Conservation (phyloP, 2,329 filamentous ascomycete genomes). For the Aspergillus versicolor region DNA sequence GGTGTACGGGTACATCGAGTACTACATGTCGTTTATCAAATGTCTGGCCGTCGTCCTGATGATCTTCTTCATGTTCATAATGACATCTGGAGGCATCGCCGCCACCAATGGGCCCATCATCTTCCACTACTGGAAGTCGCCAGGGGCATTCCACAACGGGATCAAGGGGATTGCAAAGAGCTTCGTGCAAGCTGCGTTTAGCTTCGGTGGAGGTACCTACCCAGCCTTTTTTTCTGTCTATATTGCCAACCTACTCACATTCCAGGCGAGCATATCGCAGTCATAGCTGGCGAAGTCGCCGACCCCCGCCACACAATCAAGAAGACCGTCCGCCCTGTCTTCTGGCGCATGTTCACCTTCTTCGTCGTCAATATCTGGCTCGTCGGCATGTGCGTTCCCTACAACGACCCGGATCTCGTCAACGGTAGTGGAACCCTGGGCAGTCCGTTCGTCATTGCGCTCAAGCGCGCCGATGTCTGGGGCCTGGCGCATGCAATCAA, state of each 20-base stretch:
- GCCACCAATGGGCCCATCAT: slow-evolving; percentile 34
- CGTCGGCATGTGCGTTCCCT: slow-evolving; percentile 36
- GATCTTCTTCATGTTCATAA: slow-evolving; percentile 38
- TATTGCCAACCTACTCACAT: too few species aligned
- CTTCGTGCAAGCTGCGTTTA: slow-evolving; percentile 36
- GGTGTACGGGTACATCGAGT: slow-evolving; percentile 24
- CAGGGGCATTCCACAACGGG: slow-evolving; percentile 30
- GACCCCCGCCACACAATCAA: slow-evolving; percentile 31
- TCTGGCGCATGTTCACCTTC: slow-evolving; percentile 37
- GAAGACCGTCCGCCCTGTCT: slow-evolving; percentile 31
- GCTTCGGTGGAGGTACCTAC: slow-evolving; percentile 26
- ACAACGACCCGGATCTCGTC: slow-evolving; percentile 27
- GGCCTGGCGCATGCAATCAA: slow-evolving; percentile 33
- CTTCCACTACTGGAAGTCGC: slow-evolving; percentile 30
- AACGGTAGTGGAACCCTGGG: slow-evolving; percentile 30
- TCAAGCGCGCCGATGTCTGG: slow-evolving; percentile 29
- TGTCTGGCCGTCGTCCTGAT: slow-evolving; percentile 30
- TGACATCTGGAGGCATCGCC: slow-evolving; percentile 34
- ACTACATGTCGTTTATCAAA: slow-evolving; percentile 33
- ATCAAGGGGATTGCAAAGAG: slow-evolving; percentile 37
- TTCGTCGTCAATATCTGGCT: slow-evolving; percentile 38
- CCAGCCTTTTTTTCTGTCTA: neutral
- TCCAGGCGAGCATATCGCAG: slow-evolving; percentile 28
- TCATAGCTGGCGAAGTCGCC: slow-evolving; percentile 33
- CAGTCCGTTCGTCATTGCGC: slow-evolving; percentile 32